These are phyloP conservation scores for Cubamyces sp. DNA, from an alignment of 768 basidiomycete species.

Conservation along the genomic window DNA sequence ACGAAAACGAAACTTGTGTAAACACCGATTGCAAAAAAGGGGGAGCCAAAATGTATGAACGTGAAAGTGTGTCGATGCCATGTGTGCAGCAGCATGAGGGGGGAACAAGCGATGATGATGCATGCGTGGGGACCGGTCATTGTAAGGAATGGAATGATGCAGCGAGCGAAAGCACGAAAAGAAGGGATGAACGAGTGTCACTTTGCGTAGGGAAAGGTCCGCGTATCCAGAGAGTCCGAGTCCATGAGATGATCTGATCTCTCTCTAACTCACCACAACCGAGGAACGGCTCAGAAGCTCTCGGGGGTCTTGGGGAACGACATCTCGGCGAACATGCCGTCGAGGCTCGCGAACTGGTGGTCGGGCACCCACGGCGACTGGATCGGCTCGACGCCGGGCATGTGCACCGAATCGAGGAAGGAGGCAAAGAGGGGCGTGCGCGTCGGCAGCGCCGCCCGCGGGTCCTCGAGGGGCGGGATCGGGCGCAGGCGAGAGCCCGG, in stretches of 20 bases:
- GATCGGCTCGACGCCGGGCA: constrained; percentile 26
- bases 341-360: constrained; percentile 23
- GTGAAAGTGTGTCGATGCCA: constrained; percentile 18
- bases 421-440: constrained; percentile 30
- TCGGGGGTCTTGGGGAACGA: constrained; percentile 28
- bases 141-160: constrained; percentile 23
- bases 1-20: constrained; percentile 18
- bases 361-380: constrained; percentile 31
- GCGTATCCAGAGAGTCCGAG: constrained; percentile 22
- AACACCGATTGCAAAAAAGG: constrained; percentile 7
- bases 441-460: constrained; percentile 24
- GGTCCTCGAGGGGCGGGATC: constrained; percentile 24
- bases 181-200: constrained; percentile 24
- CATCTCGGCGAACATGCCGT: constrained; percentile 23
- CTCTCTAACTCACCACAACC: constrained; percentile 16
- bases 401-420: constrained; percentile 28
- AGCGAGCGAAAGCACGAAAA: constrained; percentile 24
- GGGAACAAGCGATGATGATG: neutral
- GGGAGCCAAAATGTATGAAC: neutral
- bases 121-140: neutral
- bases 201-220: constrained; percentile 25
- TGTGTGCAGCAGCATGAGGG: constrained; percentile 5
- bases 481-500: constrained; percentile 17
- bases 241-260: constrained; percentile 4
- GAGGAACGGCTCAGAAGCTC: constrained; percentile 9